These are phyloP conservation scores for Rhizopus delemar DNA, from an alignment of 371 early-diverging fungal species.

Conservation along the genomic window DNA sequence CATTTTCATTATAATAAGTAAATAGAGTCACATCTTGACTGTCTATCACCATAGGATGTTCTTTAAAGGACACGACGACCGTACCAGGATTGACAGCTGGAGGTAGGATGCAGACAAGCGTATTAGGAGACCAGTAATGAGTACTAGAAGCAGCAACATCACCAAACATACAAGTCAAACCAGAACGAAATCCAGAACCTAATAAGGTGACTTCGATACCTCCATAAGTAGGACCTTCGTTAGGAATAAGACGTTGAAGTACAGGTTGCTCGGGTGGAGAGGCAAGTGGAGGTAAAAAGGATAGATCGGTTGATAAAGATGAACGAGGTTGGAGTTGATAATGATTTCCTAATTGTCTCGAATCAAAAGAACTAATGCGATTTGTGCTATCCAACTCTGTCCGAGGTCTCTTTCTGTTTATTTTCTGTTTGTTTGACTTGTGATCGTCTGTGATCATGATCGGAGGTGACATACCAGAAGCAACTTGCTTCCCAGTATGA, in stretches of 20 bases:
- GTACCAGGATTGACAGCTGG: conserved; percentile 71
- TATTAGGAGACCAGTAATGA: conserved; percentile 69
- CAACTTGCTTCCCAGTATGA: conserved; percentile 66
- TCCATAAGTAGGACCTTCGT: conserved; percentile 79
- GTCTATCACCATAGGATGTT: conserved; percentile 39
- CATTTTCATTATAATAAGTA: conserved; percentile 71
- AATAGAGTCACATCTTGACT: conserved; percentile 60
- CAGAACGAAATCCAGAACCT: conserved; percentile 72
- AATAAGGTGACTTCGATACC: conserved; percentile 76
- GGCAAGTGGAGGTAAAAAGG: neutral
- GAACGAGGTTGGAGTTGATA: conserved; percentile 29
- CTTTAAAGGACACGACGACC: conserved; percentile 70
- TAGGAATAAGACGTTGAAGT: conserved; percentile 66
- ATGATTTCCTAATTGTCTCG: neutral
- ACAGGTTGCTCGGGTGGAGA: conserved; percentile 16
- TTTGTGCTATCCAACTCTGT: conserved; percentile 22
- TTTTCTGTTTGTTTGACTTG: conserved; percentile 76
- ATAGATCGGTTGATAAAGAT: neutral
- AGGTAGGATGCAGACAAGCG: conserved; percentile 79
- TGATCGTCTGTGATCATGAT: conserved; percentile 97
- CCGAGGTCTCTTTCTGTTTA: conserved; percentile 52
- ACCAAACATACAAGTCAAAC: conserved; percentile 76
- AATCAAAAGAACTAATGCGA: neutral
- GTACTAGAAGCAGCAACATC: conserved; percentile 67
- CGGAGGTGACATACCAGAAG: conserved; percentile 85